Evolutionary conservation across 1,284 basidiomycete genomes (phyloP).

Genomic region (Crucibulum parvulum): DNA sequence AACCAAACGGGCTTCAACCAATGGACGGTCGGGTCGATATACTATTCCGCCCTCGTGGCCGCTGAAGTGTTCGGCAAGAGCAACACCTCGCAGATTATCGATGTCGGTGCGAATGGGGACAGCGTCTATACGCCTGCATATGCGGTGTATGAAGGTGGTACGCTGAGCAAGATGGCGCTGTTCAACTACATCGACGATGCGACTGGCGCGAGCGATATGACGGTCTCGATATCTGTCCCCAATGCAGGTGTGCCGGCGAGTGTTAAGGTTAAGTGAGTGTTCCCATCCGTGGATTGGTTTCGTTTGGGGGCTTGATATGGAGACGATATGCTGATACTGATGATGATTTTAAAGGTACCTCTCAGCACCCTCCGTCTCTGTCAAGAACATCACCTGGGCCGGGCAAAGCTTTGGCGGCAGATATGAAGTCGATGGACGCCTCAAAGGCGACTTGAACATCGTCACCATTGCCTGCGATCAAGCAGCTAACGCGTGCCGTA

Average conservation of each 20-base stretch:
- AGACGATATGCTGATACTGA: background rate
- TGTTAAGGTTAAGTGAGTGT: slow-evolving; percentile 59
- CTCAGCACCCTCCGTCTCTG: slow-evolving; percentile 56
- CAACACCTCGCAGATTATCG: slow-evolving; percentile 64
- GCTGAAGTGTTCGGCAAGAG: slow-evolving; percentile 73
- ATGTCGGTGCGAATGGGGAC: slow-evolving; percentile 57
- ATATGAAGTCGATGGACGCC: slow-evolving; percentile 71
- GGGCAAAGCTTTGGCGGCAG: slow-evolving; percentile 73
- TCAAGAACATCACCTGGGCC: slow-evolving; percentile 81
- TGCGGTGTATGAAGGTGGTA: slow-evolving; percentile 71
- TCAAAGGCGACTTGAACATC: slow-evolving; percentile 56
- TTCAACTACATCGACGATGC: slow-evolving; percentile 73
- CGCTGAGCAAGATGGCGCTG: slow-evolving; percentile 62
- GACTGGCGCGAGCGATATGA: slow-evolving; percentile 56
- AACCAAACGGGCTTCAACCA: slow-evolving; percentile 62
- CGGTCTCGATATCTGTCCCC: slow-evolving; percentile 40
- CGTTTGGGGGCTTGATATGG: background rate
- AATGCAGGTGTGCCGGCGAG: slow-evolving; percentile 51
- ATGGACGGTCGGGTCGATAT: slow-evolving; percentile 73
- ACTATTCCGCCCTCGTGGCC: slow-evolving; percentile 73
- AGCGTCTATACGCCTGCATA: slow-evolving; percentile 72
- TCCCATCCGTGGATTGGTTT: background rate
- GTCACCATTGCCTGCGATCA: slow-evolving; percentile 58
- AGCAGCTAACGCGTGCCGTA: slow-evolving; percentile 55
- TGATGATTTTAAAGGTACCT: slow-evolving; percentile 46